Evolutionary conservation across 768 basidiomycete genomes (phyloP).

Genomic region (Naganishia vishniacii): DNA sequence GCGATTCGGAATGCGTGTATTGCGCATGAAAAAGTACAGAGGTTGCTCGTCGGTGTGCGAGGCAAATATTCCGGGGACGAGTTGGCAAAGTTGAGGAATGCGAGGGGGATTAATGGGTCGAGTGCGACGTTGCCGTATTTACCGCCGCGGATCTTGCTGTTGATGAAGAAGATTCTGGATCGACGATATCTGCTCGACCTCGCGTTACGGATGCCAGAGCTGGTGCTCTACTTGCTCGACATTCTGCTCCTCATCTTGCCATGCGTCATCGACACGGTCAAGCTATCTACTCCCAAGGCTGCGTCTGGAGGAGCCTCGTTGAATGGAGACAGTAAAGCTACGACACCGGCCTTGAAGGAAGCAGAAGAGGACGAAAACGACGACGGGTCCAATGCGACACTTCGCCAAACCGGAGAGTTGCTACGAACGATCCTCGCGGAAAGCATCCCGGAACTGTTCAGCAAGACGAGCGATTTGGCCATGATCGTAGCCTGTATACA

Average conservation of each 20-base stretch:
- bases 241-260: slow-evolving; percentile 34
- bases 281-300: slow-evolving; percentile 2
- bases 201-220: slow-evolving; percentile 40
- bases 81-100: slow-evolving; percentile 20
- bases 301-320: neutral
- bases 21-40: neutral
- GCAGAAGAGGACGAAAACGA: slow-evolving; percentile 5
- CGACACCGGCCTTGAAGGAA: neutral
- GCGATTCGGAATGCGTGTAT: slow-evolving; percentile 10
- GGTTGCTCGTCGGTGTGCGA: slow-evolving; percentile 4
- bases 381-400: neutral
- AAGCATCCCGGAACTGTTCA: slow-evolving; percentile 34
- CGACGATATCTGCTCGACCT: slow-evolving; percentile 30
- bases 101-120: slow-evolving; percentile 28
- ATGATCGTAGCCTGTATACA: slow-evolving; percentile 38
- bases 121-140: slow-evolving; percentile 15
- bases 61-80: slow-evolving; percentile 5
- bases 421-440: slow-evolving; percentile 5
- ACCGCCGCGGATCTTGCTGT: slow-evolving; percentile 2
- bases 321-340: neutral
- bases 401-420: slow-evolving; percentile 12
- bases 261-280: slow-evolving; percentile 3
- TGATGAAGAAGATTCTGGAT: slow-evolving; percentile 2
- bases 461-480: slow-evolving; percentile 37
- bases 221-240: slow-evolving; percentile 46